Evolutionary conservation across 176 grass and related monocot species (phyloP).

Genomic region (Bothriochloa decipiens): DNA sequence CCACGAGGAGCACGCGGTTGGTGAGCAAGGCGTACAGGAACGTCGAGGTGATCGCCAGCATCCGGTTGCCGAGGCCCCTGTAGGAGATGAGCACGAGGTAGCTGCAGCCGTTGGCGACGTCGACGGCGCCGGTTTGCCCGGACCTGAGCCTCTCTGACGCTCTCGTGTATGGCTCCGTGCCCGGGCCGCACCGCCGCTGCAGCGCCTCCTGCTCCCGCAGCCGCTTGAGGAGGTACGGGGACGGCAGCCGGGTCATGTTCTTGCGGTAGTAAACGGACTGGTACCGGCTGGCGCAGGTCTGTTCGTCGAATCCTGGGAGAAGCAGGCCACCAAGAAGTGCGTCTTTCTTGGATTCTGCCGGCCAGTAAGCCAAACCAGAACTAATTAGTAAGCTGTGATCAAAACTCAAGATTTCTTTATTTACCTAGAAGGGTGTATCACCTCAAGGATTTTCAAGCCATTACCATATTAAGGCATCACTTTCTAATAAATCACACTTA

Average conservation of each 20-base stretch:
- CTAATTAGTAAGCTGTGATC: background rate
- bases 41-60: slow-evolving; percentile 56
- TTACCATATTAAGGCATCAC: too few species aligned
- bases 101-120: slow-evolving; percentile 39
- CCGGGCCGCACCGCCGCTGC: slow-evolving; percentile 52
- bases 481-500: too few species aligned
- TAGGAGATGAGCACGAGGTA: slow-evolving; percentile 61
- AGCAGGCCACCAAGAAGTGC: slow-evolving; percentile 45
- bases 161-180: slow-evolving; percentile 31
- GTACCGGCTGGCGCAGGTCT: slow-evolving; percentile 52
- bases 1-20: slow-evolving; percentile 63
- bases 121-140: background rate
- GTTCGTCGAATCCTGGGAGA: slow-evolving; percentile 30
- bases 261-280: slow-evolving; percentile 30
- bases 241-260: slow-evolving; percentile 21
- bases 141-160: background rate
- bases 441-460: too few species aligned
- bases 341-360: slow-evolving; percentile 29
- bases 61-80: slow-evolving; percentile 68
- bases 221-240: slow-evolving; percentile 29
- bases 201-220: slow-evolving; percentile 32
- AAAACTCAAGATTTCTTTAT: background rate
- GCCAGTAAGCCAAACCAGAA: background rate
- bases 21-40: slow-evolving; percentile 75
- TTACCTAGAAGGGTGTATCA: too few species aligned